Evolutionary conservation across 148 eudicot genomes (phyloP).

Genomic region (Spergularia bocconei): DNA sequence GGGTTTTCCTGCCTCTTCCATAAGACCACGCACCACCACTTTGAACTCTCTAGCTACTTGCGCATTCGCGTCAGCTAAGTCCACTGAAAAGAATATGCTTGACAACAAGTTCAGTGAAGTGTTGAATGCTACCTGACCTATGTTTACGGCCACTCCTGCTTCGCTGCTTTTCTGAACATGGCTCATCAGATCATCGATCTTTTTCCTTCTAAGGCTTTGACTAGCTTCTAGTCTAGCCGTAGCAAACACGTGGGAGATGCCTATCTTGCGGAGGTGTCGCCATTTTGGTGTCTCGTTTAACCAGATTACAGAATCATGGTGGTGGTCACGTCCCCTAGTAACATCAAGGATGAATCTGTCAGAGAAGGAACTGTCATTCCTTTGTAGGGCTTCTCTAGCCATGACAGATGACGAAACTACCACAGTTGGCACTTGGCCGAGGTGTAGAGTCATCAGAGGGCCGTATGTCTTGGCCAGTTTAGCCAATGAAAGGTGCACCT

Average conservation of each 20-base stretch:
- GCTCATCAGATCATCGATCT: neutral
- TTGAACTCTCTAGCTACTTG: too few species aligned
- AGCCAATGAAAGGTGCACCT: constrained; percentile 1
- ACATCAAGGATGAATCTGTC: neutral
- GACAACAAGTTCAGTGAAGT: neutral
- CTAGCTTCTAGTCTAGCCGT: neutral
- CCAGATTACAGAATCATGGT: neutral
- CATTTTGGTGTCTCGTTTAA: neutral
- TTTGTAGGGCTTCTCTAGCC: constrained; percentile 10
- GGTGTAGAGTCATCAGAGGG: constrained; percentile 7
- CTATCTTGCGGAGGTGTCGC: neutral
- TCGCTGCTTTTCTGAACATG: neutral
- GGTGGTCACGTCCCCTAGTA: neutral
- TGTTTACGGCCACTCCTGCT: neutral
- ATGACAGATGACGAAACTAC: neutral
- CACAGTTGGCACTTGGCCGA: constrained; percentile 8
- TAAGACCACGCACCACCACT: too few species aligned
- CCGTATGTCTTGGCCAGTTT: constrained; percentile 11
- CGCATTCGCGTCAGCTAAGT: too few species aligned
- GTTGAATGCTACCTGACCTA: neutral
- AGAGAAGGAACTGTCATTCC: constrained; percentile 1
- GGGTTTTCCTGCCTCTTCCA: too few species aligned
- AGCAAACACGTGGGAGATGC: neutral
- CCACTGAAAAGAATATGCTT: neutral
- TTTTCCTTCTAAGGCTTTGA: neutral